These are phyloP conservation scores for Cydonia oblonga DNA, from an alignment of 331 rosid species.

Conservation along the genomic window DNA sequence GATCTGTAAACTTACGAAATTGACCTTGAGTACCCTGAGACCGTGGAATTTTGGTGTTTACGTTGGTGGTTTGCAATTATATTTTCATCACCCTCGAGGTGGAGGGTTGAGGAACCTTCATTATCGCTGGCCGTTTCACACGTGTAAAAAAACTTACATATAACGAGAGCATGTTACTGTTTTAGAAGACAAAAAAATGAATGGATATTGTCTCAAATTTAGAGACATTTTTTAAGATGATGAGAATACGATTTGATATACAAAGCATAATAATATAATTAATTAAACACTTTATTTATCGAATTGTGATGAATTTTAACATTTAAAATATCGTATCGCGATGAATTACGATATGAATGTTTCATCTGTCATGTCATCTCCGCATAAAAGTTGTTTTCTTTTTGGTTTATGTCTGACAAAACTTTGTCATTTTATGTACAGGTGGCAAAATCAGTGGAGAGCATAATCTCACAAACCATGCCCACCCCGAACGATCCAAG, in stretches of 20 bases:
- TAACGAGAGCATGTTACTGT: background rate
- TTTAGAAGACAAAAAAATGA: too few species aligned
- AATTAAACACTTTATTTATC: too few species aligned
- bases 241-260: too few species aligned
- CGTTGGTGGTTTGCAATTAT: background rate
- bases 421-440: background rate
- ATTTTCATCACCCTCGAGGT: background rate
- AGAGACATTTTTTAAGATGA: too few species aligned
- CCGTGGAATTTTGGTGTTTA: background rate
- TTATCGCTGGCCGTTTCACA: background rate
- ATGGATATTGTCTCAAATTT: too few species aligned
- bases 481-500: slow-evolving; percentile 55
- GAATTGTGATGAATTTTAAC: too few species aligned
- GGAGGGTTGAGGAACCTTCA: background rate
- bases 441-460: slow-evolving; percentile 63
- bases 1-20: background rate
- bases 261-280: too few species aligned
- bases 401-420: background rate
- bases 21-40: background rate
- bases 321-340: too few species aligned
- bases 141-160: background rate
- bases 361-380: background rate
- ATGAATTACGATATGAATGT: too few species aligned
- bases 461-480: slow-evolving; percentile 36
- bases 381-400: background rate